Conservation (phyloP, 345 rosid genomes). For the Sisymbrium altissimum region DNA sequence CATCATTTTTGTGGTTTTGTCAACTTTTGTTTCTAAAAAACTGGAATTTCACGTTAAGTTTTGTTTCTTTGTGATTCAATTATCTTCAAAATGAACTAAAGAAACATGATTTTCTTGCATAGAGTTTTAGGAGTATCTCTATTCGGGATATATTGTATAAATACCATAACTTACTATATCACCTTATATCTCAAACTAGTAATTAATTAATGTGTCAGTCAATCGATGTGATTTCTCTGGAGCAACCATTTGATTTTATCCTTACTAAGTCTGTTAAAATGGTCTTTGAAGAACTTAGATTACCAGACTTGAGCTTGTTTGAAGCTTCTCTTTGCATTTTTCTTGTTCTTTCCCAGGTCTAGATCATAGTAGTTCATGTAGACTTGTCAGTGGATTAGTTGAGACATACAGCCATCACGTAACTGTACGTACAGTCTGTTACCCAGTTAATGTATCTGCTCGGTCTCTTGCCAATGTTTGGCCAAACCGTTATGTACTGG, state of each 20-base stretch:
- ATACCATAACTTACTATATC: too few relatives aligned
- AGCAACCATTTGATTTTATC: conserved; percentile 35
- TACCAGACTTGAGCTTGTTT: conserved; percentile 42
- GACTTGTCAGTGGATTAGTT: conserved; percentile 26
- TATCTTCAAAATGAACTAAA: too few relatives aligned
- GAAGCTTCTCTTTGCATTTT: conserved; percentile 20
- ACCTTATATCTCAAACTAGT: too few relatives aligned
- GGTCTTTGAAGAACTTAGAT: conserved; percentile 32
- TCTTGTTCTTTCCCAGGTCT: conserved; percentile 53
- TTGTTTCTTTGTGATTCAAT: too few relatives aligned
- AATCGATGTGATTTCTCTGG: conserved; percentile 29
- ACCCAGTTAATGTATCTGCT: conserved; percentile 38
- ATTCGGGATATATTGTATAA: too few relatives aligned
- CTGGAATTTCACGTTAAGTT: too few relatives aligned
- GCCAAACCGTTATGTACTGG: conserved; percentile 38
- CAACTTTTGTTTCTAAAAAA: too few relatives aligned
- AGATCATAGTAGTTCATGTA: conserved; percentile 68
- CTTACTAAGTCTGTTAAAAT: conserved; percentile 34
- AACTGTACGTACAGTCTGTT: conserved; percentile 36
- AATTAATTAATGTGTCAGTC: too few relatives aligned
- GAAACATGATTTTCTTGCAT: too few relatives aligned
- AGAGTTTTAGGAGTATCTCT: too few relatives aligned
- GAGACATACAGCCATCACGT: conserved; percentile 57
- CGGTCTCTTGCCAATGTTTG: conserved; percentile 13
- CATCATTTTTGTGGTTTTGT: too few relatives aligned